Percentiles rank a stretch among this genome's conserved stretches.
These are phyloP conservation scores for Mycena vulgaris DNA, from an alignment of 768 basidiomycete genomes.

Conservation along the genomic window DNA sequence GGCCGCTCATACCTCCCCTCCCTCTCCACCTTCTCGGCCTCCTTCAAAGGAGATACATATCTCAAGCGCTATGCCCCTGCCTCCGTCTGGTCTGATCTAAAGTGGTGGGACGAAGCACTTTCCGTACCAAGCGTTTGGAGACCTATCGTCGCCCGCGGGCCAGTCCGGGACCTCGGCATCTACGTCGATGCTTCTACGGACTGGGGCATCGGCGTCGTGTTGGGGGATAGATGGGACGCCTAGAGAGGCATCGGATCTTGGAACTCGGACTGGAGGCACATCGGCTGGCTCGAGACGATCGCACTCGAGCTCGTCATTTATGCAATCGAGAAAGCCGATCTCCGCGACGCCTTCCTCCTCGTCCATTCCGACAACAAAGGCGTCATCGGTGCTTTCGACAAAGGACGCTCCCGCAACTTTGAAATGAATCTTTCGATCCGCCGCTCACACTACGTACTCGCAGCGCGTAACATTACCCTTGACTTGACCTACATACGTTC, in stretches of 20 bases:
- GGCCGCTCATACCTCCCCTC: constrained; percentile 46
- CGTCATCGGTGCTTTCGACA: constrained; percentile 29
- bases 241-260: constrained; percentile 31
- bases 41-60: constrained; percentile 37
- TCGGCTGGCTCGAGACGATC: constrained; percentile 46
- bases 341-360: constrained; percentile 21
- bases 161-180: background rate
- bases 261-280: constrained; percentile 34
- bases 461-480: constrained; percentile 4
- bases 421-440: constrained; percentile 33
- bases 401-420: background rate
- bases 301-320: constrained; percentile 24
- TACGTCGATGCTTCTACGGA: constrained; percentile 43
- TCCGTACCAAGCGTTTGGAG: background rate
- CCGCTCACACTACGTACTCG: constrained; percentile 9
- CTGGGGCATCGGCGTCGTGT: constrained; percentile 46
- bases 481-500: constrained; percentile 34
- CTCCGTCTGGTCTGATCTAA: background rate
- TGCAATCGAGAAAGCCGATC: constrained; percentile 27
- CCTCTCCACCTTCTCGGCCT: constrained; percentile 44
- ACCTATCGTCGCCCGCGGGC: background rate
- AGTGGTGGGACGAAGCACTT: constrained; percentile 5
- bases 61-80: background rate
- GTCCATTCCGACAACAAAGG: constrained; percentile 34
- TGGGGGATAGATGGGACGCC: constrained; percentile 38